Evolutionary conservation across 768 basidiomycete species (phyloP), one percentile per base, ranked within the genome.

Genomic region (Russula griseocarnosa): DNA sequence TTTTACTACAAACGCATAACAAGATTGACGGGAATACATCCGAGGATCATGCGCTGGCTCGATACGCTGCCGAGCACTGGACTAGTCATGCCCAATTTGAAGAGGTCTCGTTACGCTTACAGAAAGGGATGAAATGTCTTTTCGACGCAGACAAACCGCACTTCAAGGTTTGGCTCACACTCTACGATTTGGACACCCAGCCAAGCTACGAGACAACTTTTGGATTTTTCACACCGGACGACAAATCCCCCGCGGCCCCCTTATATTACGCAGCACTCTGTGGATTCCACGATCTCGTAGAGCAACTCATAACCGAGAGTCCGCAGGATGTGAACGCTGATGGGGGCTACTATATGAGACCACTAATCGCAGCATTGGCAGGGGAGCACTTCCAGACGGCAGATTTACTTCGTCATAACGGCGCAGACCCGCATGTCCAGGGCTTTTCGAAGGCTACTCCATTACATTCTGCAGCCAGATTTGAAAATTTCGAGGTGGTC

Each of bases 191-290:
- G 0, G 55, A 56, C n/a, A 26, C 4, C 40, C 0, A 10, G 2
- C n/a, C 5, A 0, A 1, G 6, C 30, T 0, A 3, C 6, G 6
- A 6, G 6, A 0, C 2, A 9, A 5, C 22, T 1, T 38, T 38
- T n/a, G n/a, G n/a, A n/a, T n/a, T n/a, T 5, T 55, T 40, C 36
- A 13, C 36, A 18, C 2, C 18, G 0, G 0, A 6, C 0, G 0
- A 46, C 9, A 20, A 20, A 6, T 20, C 42, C 2, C 0, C 3
- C 1, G 14, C 34, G 9, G 3, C 49, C 4, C 49, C 38, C 8
- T 7, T 60, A 18, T 60, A 60, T n/a, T 51, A 51, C 13, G 58
- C 58, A 1, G 49, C 58, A 6, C 50, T 60, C 8, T 51, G 40
- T 20, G 58, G 49, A 28, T 51, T 32, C 34, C 32, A 26, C 5